Conservation (phyloP, 306 rosid genomes). For the Malus orientalis region DNA sequence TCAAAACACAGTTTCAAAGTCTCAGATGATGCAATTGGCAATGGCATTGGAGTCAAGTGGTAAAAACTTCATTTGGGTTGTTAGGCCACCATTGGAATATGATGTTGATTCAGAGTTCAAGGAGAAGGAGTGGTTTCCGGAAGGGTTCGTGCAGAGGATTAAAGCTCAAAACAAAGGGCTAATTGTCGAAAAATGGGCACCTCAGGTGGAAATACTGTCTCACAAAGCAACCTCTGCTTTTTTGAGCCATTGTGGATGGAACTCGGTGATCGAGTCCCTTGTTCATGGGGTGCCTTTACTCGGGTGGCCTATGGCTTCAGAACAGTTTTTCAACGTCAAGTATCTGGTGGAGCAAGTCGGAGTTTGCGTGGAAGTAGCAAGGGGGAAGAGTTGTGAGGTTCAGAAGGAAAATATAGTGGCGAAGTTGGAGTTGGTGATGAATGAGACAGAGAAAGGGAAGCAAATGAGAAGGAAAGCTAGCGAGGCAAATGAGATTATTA, state of each 20-base stretch:
- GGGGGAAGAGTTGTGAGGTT: not conserved
- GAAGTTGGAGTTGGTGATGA: not conserved
- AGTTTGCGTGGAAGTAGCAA: not conserved
- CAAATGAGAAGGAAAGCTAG: constrained; percentile 6
- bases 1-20: not conserved
- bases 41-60: not conserved
- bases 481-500: not conserved
- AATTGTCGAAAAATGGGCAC: not conserved
- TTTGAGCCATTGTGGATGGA: not conserved
- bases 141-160: not conserved
- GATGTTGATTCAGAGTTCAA: not conserved
- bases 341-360: not conserved
- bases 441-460: not conserved
- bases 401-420: not conserved
- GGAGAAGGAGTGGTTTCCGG: not conserved
- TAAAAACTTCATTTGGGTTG: constrained; percentile 13
- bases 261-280: not conserved
- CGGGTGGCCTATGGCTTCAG: not conserved
- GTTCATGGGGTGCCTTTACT: not conserved
- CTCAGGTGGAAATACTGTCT: not conserved
- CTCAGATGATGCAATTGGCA: constrained; percentile 9
- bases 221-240: not conserved
- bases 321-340: not conserved
- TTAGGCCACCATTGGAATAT: constrained; percentile 6
- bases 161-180: not conserved